Base-by-base conservation (phyloP, 2,329 filamentous ascomycete species). In the Fusarium temperatum region DNA sequence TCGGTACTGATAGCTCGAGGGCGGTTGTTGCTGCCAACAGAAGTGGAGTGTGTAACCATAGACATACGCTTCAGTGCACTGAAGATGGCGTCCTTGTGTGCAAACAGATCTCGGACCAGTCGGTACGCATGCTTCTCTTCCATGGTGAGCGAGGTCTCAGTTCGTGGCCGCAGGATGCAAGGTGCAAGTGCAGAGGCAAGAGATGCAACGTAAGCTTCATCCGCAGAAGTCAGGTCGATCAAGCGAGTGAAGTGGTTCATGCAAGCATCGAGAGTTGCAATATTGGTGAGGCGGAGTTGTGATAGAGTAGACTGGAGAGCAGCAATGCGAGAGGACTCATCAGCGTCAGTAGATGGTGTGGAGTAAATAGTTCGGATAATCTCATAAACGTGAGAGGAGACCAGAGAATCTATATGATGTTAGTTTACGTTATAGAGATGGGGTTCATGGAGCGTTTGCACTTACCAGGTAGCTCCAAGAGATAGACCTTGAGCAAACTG, bases 201-300 rank as follows among this genome's bases (percentile, higher is more conserved):
- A 42, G 91, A 86, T 18, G 91, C 81, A 65, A 97, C 85, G 80
- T 97, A 99, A 48, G 90, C 85, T 80, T 99, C 96, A 76, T 98
- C 96, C 38, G 96, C 96, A 20, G 96, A 98, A 5, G 96, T 99
- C 72, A 99, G 88, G 82, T 99, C 96, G 80, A 99, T 97, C 68
- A 99, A 87, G 69, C 96, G 93, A 44, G 96, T 98, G 82, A 99
- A 98, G 84, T 99, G 96, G 75, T 97, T 98, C 88, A 97, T 97
- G 81, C 98, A 93, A 45, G 96, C 96, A 82, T 99, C 96, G 68
- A 99, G 90, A n/a, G 96, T 98, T 54, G 96, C 96, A 82, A 99
- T 99, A 82, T 99, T 99, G 74, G 96, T 95, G 64, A 99, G 91
- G 70, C 96, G 93, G 64, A 99, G 90, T 82, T 98, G 95, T 44